These are phyloP conservation scores for Rhodotorula mucilaginosa DNA, from an alignment of 1,284 basidiomycete species.

Conservation along the genomic window DNA sequence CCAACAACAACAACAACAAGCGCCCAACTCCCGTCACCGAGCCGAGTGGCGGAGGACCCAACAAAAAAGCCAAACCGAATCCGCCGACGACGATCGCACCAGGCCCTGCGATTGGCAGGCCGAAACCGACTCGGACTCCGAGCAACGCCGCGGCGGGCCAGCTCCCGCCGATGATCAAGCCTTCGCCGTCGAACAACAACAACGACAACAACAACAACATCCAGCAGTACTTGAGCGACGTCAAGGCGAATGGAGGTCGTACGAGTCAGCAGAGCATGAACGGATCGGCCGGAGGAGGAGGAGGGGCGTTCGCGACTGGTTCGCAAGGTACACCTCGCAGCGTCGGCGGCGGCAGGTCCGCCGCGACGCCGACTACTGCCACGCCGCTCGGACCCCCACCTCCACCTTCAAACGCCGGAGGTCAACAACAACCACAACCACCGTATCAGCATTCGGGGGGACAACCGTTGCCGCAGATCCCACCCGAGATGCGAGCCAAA, in stretches of 20 bases:
- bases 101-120: not conserved
- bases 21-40: constrained; percentile 12
- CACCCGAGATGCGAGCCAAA: constrained; percentile 30
- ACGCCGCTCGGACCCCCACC: no score
- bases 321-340: constrained; percentile 1
- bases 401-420: not conserved
- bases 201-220: constrained; percentile 17
- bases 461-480: constrained; percentile 22
- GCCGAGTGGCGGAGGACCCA: not conserved
- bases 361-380: not conserved
- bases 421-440: not conserved
- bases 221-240: constrained; percentile 31
- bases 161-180: not conserved
- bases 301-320: not conserved
- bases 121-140: constrained; percentile 8
- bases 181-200: constrained; percentile 6
- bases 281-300: not conserved
- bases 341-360: not conserved
- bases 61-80: constrained; percentile 28
- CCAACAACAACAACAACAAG: constrained; percentile 1
- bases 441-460: constrained; percentile 11
- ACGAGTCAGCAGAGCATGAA: not conserved
- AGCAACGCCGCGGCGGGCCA: not conserved
- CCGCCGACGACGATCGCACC: constrained; percentile 6
- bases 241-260: constrained; percentile 7